Evolutionary conservation across 176 grass and related monocot genomes (phyloP).

Genomic region (Thinopyrum elongatum): DNA sequence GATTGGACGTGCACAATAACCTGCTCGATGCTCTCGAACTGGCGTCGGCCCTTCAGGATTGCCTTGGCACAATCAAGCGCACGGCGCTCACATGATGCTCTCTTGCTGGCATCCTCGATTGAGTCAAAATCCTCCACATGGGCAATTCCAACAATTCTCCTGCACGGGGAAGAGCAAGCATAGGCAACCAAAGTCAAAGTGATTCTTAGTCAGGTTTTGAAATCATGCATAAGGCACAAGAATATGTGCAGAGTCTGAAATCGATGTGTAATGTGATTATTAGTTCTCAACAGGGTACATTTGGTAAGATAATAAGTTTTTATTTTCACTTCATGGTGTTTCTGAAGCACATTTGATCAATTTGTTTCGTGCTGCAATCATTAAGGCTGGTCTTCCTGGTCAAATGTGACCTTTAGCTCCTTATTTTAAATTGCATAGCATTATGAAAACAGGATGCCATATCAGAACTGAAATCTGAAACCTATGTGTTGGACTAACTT

Average conservation of each 20-base stretch:
- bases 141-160: constrained; percentile 89
- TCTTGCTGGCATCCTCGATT: constrained; percentile 55
- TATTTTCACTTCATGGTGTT: neutral
- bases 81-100: constrained; percentile 63
- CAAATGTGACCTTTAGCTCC: neutral
- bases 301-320: neutral
- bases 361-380: neutral
- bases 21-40: constrained; percentile 52
- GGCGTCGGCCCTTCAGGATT: constrained; percentile 64
- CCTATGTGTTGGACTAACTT: neutral
- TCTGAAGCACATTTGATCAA: neutral
- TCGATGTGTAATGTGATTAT: neutral
- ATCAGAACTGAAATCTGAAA: neutral
- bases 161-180: constrained; percentile 20
- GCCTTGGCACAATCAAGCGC: constrained; percentile 70
- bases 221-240: neutral
- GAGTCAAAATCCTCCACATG: constrained; percentile 90
- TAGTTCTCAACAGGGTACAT: neutral
- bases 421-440: neutral
- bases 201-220: neutral
- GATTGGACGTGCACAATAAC: constrained; percentile 46
- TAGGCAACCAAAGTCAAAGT: neutral
- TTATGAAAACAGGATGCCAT: neutral
- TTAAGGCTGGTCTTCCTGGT: neutral
- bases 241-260: neutral